Evolutionary conservation across 306 rosid genomes (phyloP).

Genomic region (Rosa chinensis): DNA sequence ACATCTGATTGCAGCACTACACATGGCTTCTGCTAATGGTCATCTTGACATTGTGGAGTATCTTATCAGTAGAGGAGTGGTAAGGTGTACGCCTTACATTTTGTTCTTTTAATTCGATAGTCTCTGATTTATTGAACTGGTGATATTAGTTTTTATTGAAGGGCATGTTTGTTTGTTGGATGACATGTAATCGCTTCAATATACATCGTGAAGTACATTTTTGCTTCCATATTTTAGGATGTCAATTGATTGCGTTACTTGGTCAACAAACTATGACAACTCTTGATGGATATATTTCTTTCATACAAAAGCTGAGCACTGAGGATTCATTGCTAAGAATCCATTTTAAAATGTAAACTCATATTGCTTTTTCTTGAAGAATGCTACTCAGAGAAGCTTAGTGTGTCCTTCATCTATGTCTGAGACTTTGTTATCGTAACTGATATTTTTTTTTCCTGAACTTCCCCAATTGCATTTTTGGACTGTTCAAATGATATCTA

Average conservation of each 20-base stretch:
- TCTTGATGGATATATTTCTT: not conserved
- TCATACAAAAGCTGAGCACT: not conserved
- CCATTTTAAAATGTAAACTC: not conserved
- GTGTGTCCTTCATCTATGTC: not conserved
- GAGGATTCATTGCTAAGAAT: not conserved
- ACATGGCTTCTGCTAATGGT: slow-evolving; percentile 96
- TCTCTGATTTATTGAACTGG: slow-evolving; percentile 9
- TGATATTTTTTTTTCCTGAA: not conserved
- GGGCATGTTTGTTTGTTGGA: not conserved
- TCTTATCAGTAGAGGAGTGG: slow-evolving; percentile 71
- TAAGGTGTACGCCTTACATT: slow-evolving; percentile 34
- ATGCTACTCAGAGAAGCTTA: not conserved
- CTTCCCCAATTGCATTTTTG: not conserved
- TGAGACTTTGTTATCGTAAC: not conserved
- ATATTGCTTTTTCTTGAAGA: not conserved
- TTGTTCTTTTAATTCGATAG: not conserved
- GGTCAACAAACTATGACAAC: not conserved
- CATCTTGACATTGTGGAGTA: slow-evolving; percentile 64
- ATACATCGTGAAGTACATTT: not conserved
- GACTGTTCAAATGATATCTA: not conserved
- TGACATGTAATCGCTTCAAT: not conserved
- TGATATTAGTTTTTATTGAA: not conserved
- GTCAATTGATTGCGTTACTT: not conserved
- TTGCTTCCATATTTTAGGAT: slow-evolving; percentile 1
- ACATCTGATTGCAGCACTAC: slow-evolving; percentile 64